Evolutionary conservation across 192 early-diverging fungal genomes (phyloP), one percentile per base, ranked within the genome.

Genomic region (Umbelopsis vinacea): DNA sequence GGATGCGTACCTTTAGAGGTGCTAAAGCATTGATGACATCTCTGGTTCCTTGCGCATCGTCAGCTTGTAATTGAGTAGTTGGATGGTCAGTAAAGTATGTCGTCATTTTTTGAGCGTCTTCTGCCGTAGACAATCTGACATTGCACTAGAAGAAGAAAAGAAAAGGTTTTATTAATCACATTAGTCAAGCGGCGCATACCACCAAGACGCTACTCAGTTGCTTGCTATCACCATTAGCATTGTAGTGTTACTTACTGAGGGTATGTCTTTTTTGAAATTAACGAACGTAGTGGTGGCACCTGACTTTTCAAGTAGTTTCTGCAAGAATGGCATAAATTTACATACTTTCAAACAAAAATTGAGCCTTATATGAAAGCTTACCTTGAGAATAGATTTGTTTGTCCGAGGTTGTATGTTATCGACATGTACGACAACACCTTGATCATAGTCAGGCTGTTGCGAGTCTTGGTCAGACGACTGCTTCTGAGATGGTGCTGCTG

Each of bases 231-330:
- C 8, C 40, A 43, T 6, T 43, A 6, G 40, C 40, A 43, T 43
- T 12, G 40, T 43, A 11, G 11, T 6, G 37, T 37, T 8, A 63
- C 57, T 63, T 17, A 63, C 57, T 12, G 57, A 63, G 33, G 57
- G 57, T 35, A 63, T 63, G 37, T 63, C 57, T 63, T 63, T 63
- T 37, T 63, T 63, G 19, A 63, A 63, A n/a, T 63, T 63, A 11
- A 63, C n/a, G 17, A 63, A 63, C 9, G 26, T 17, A 5, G 26
- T 26, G 17, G 33, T 6, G 2, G 33, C 57, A n/a, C 33, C 17
- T 19, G 57, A 29, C 3, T 29, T 14, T 17, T 29, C 26, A 6
- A 63, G 37, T 10, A 63, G 26, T 37, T 37, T 63, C 57, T 63
- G 17, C 57, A 37, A 19, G 33, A 33, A 60, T 26, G 26, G 52